Percentiles rank a stretch among this genome's conserved stretches.
These are phyloP conservation scores for Cunninghamia lanceolata DNA, from an alignment of 75 land plant genomes.

Conservation along the genomic window DNA sequence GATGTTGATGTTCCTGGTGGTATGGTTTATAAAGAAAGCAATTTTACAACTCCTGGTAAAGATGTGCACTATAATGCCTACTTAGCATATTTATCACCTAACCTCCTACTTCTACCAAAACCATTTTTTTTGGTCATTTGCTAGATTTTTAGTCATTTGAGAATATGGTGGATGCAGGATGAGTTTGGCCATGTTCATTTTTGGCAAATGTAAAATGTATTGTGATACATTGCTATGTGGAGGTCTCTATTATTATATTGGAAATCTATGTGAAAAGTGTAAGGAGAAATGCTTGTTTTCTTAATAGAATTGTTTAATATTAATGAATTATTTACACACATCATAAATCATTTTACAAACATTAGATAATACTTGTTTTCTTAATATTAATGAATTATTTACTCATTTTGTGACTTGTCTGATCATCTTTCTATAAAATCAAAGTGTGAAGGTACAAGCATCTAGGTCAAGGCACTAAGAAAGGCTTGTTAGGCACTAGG, in stretches of 20 bases:
- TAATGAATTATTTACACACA: too few species aligned
- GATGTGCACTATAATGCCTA: background rate
- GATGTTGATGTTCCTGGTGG: conserved; percentile 99
- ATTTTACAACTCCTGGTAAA: conserved; percentile 76
- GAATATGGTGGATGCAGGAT: background rate
- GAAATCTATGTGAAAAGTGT: background rate
- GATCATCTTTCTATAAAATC: too few species aligned
- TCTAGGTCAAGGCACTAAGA: too few species aligned
- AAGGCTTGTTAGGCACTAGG: too few species aligned
- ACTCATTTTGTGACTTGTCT: too few species aligned
- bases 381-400: too few species aligned
- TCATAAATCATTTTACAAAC: too few species aligned
- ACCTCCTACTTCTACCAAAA: background rate
- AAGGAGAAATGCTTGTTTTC: too few species aligned
- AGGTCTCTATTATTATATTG: background rate
- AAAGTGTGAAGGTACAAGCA: too few species aligned
- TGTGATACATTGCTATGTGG: background rate
- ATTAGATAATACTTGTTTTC: too few species aligned
- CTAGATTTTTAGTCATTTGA: background rate
- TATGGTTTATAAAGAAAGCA: conserved; percentile 80
- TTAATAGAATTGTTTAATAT: too few species aligned
- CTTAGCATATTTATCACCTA: background rate
- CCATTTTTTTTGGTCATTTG: background rate
- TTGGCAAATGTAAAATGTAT: background rate
- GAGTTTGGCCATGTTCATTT: background rate